Conservation (phyloP, 768 basidiomycete genomes). For the Boletus rubroflammeus region DNA sequence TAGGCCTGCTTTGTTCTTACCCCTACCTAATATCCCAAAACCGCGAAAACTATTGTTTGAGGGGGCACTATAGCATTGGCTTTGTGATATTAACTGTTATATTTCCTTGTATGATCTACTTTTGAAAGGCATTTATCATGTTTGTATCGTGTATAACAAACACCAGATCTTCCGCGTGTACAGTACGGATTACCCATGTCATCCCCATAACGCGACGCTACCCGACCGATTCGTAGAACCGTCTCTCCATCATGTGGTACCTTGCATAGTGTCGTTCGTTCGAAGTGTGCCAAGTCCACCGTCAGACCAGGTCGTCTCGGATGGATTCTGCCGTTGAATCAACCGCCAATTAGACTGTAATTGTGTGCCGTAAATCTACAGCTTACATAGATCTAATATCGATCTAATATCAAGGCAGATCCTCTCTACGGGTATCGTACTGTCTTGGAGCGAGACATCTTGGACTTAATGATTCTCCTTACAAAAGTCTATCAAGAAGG, state of each 20-base stretch:
- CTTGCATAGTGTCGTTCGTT: background rate
- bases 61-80: slow-evolving; percentile 22
- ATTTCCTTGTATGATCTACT: background rate
- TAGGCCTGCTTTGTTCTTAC: slow-evolving; percentile 37
- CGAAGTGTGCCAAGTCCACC: background rate
- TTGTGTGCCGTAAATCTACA: background rate
- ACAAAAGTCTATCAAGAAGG: background rate
- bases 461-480: background rate
- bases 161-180: background rate
- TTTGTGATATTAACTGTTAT: background rate
- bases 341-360: background rate
- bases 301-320: background rate
- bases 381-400: background rate
- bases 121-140: background rate
- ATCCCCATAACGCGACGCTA: no score
- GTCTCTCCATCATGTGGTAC: background rate
- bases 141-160: background rate
- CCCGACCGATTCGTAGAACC: background rate
- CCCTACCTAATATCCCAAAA: slow-evolving; percentile 32
- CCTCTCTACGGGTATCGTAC: background rate
- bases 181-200: background rate
- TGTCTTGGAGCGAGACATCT: background rate
- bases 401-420: background rate
- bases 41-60: slow-evolving; percentile 37
- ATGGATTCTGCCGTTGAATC: background rate